Evolutionary conservation across 176 grass and related monocot species (phyloP).

Genomic region (Triticum monococcum): DNA sequence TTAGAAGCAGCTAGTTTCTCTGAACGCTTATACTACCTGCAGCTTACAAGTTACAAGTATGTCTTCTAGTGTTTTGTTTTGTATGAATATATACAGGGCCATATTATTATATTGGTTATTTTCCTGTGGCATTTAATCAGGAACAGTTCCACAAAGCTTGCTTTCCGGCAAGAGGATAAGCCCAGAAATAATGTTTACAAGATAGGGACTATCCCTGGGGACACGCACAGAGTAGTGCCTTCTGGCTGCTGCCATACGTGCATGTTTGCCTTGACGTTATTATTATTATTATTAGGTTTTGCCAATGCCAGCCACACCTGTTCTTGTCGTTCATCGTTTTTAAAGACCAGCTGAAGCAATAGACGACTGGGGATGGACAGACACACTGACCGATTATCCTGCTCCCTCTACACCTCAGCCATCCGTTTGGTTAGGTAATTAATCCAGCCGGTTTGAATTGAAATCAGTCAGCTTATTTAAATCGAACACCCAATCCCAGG

Average conservation of each 20-base stretch:
- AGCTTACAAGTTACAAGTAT: no score
- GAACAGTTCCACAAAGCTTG: neutral
- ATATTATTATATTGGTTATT: neutral
- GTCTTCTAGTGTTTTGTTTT: no score
- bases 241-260: slow-evolving; percentile 14
- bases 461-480: neutral
- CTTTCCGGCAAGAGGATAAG: neutral
- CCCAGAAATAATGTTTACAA: neutral
- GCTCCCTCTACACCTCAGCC: neutral
- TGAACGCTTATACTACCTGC: no score
- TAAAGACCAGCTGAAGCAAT: slow-evolving; percentile 13
- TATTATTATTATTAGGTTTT: slow-evolving; percentile 8
- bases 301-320: slow-evolving; percentile 21
- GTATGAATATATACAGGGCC: no score
- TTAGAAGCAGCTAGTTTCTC: no score
- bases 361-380: no score
- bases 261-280: slow-evolving; percentile 7
- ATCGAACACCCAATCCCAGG: neutral
- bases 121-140: neutral
- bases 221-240: neutral
- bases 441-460: neutral
- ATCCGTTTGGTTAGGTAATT: neutral
- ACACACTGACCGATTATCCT: neutral
- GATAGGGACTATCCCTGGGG: neutral
- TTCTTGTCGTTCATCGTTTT: slow-evolving; percentile 26